Base-by-base conservation (phyloP, 208 protist species). In the Herpetomonas tarakana region DNA sequence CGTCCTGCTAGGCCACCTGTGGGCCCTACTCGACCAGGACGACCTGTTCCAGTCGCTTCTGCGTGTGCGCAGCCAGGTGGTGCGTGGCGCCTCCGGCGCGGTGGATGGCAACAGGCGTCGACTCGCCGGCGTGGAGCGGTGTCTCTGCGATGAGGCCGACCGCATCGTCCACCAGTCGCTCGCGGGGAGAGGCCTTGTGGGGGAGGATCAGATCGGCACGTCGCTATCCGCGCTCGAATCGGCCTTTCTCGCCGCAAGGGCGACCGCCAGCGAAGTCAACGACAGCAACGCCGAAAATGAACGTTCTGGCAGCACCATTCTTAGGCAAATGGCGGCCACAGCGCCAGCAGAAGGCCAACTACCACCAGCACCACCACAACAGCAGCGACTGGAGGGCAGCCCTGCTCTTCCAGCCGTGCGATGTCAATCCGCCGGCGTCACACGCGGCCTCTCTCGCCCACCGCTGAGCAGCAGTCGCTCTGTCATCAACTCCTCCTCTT, bases 11-110 rank as follows among this genome's bases (percentile, higher is more conserved):
- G 68, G 58, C 12, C 59, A 65, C 16, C 51, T 88, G 49, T 39
- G 28, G 24, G n/a, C 53, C 3, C 35, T 52, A 0, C 45, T 88
- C 45, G 69, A 83, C 7, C 52, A 45, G 7, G 77, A 84, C 62
- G 65, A 72, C 18, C 63, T 71, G 12, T 84, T 88, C 53, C 59
- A 80, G 28, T 69, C 62, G 1, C 61, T 85, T 2, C 28, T 64
- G 7, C 24, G 26, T 1, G 7, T 73, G 12, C 61, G 51, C 24
- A 3, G 35, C 0, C 26, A 65, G 56, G 54, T 65, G 3, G 29
- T 57, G 3, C 39, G 51, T 29, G 19, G 38, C 47, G 54, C 26
- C 41, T 28, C 49, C 30, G 51, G 19, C 24, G 28, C 27, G 27
- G 46, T 30, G 47, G 25, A 65, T 38, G 24, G 46, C 50, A 44